These are phyloP conservation scores for Fraxinus excelsior DNA, from an alignment of 257 asterid genomes.

Conservation along the genomic window DNA sequence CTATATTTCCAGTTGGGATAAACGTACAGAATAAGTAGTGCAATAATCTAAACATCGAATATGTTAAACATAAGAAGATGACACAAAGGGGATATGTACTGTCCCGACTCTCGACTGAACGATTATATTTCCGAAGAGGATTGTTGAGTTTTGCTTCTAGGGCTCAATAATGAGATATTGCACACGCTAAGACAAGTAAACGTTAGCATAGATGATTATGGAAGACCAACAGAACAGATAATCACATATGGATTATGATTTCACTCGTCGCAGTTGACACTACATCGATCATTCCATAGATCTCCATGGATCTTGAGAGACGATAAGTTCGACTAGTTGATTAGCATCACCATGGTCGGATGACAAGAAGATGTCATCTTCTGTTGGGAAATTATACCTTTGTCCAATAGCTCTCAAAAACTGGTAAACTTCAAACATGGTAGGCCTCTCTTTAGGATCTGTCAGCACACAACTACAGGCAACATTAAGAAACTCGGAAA, in stretches of 20 bases:
- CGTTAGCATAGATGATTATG: too few relatives aligned
- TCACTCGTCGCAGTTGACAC: conserved; percentile 16
- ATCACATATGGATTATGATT: neutral
- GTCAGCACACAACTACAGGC: conserved; percentile 74
- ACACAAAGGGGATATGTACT: too few relatives aligned
- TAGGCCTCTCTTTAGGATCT: conserved; percentile 65
- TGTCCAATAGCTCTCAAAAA: conserved; percentile 67
- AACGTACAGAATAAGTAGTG: too few relatives aligned
- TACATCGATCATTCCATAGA: conserved; percentile 1
- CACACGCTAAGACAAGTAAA: too few relatives aligned
- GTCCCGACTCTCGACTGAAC: too few relatives aligned
- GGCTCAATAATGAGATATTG: too few relatives aligned
- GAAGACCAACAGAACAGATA: too few relatives aligned
- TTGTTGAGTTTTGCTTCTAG: too few relatives aligned
- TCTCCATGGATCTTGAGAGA: conserved; percentile 46
- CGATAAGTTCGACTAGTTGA: conserved; percentile 55
- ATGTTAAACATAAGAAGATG: too few relatives aligned
- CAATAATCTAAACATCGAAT: too few relatives aligned
- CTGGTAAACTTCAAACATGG: conserved; percentile 81
- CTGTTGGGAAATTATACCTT: conserved; percentile 50
- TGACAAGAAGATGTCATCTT: conserved; percentile 43
- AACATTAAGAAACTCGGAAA: conserved; percentile 69
- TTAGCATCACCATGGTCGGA: conserved; percentile 39
- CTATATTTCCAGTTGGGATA: too few relatives aligned
- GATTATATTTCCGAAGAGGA: too few relatives aligned